Conservation (phyloP, 768 basidiomycete species). For the Nidularia sp. region DNA sequence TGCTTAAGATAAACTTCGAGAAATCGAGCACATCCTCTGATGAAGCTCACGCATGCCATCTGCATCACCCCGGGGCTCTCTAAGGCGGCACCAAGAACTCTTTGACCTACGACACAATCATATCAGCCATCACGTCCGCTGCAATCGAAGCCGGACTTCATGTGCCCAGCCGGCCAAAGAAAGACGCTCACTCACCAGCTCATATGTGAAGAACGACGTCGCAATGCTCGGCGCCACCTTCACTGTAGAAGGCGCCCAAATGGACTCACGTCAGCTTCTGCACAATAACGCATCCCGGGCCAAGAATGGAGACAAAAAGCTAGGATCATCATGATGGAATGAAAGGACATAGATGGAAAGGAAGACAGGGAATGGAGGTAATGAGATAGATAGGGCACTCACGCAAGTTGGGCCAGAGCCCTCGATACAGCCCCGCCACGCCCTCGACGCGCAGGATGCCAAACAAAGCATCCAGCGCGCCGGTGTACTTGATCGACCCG, state of each 20-base stretch:
- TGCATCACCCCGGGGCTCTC: neutral
- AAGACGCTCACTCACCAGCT: constrained; percentile 37
- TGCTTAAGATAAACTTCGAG: too few relatives aligned
- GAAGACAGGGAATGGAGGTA: too few relatives aligned
- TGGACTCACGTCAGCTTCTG: neutral
- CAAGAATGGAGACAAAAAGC: too few relatives aligned
- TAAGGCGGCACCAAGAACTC: constrained; percentile 27
- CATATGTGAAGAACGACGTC: constrained; percentile 82
- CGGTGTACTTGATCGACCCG: constrained; percentile 65
- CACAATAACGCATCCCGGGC: too few relatives aligned
- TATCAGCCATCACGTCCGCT: neutral
- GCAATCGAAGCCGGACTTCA: neutral
- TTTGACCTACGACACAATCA: constrained; percentile 17
- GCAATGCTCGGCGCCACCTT: constrained; percentile 92
- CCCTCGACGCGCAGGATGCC: constrained; percentile 75
- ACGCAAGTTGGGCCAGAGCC: constrained; percentile 88
- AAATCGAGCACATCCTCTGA: too few relatives aligned
- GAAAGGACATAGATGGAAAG: too few relatives aligned
- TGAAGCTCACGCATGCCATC: too few relatives aligned
- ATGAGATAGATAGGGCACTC: constrained; percentile 25
- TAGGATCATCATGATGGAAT: too few relatives aligned
- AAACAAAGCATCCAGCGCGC: constrained; percentile 74
- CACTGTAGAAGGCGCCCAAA: constrained; percentile 36
- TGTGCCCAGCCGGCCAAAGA: neutral
- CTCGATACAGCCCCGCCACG: constrained; percentile 71